Evolutionary conservation across 2,329 filamentous ascomycete genomes (phyloP), one percentile per base, ranked within the genome.

Genomic region (Graphium sp.): DNA sequence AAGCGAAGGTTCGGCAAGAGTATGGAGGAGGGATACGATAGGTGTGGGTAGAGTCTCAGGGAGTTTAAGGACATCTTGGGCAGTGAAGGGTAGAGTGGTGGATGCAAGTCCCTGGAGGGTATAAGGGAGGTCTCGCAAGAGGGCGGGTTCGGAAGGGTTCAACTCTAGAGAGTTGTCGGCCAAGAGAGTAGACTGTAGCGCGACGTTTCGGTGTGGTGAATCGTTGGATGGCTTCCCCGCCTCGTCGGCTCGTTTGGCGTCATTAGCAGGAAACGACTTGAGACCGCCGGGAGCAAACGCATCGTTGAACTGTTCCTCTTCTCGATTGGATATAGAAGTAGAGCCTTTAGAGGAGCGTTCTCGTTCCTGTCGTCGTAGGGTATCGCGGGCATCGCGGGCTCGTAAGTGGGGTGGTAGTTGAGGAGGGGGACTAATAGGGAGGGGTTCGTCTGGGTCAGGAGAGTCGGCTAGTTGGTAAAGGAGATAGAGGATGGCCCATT

Each of bases 401-500:
- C 12, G 25, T 13, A 22, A 22, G 18, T 34, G 35, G 27, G 31
- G 33, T 29, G 33, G 37, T 39, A 38, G 36, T 29, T 28, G 13
- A n/a, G n/a, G n/a, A n/a, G n/a, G n/a, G n/a, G 54, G 57, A 31
- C 47, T 59, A 20, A 60, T 39, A n/a, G 58, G 56, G 8, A 56
- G 47, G 24, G 60, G 64, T 30, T 66, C 60, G 39, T 51, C 56
- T 3, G 66, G 64, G 34, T 70, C 59, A 19, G 65, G 62, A 4
- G 67, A 71, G 44, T 85, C 79, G 35, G 81, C 74, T 26, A 94
- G 66, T 41, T 82, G 74, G 48, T 89, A 79, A 23, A 98, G 67
- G 23, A 98, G 72, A 48, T 91, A 91, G 13, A 98, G 62, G 38
- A 98, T 94, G 4, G 80, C 83, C 84, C 85, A 95, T 65, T 98